phyloP scores from a whole-genome alignment of 2,329 filamentous ascomycete species.

The Calycina herbarum region DNA sequence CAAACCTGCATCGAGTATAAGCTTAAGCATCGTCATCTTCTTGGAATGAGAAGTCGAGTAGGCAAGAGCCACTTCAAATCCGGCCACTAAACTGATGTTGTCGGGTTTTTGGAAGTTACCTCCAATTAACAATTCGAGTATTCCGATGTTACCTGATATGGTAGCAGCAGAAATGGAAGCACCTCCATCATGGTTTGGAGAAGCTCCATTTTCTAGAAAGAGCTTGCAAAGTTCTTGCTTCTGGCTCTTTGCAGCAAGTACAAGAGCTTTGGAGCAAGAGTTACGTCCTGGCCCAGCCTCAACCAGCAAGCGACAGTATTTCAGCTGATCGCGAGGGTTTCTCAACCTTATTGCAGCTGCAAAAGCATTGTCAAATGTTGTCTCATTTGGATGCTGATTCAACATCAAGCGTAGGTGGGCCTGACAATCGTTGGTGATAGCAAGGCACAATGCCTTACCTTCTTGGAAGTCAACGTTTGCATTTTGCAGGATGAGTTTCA shows the following conservation, averaged over 20 bases:
- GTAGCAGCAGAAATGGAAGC: conserved; percentile 15
- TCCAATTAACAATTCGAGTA: conserved; percentile 13
- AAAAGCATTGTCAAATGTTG: conserved; percentile 14
- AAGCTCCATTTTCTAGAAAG: conserved; percentile 13
- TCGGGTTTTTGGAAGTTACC: conserved; percentile 8
- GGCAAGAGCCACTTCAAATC: conserved; percentile 11
- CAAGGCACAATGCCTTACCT: conserved; percentile 14
- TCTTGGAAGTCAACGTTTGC: conserved; percentile 14
- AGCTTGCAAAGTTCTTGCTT: conserved; percentile 14
- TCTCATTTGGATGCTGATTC: conserved; percentile 11
- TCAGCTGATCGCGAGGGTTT: conserved; percentile 13
- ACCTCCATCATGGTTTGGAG: conserved; percentile 13
- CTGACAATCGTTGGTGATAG: conserved; percentile 6
- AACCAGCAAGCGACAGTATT: conserved; percentile 16
- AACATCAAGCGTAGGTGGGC: conserved; percentile 13
- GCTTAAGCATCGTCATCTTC: conserved; percentile 10
- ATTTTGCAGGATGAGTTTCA: conserved; percentile 15
- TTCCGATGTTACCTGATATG: conserved; percentile 9
- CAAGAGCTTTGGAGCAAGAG: conserved; percentile 14
- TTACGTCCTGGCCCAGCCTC: conserved; percentile 1
- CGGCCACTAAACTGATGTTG: conserved; percentile 10
- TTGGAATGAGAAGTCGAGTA: conserved; percentile 6
- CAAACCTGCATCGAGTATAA: conserved; percentile 17
- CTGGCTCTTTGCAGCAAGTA: conserved; percentile 4
- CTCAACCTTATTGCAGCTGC: conserved; percentile 9